Conservation (phyloP, 768 basidiomycete genomes). For the Roridomyces roridus region DNA sequence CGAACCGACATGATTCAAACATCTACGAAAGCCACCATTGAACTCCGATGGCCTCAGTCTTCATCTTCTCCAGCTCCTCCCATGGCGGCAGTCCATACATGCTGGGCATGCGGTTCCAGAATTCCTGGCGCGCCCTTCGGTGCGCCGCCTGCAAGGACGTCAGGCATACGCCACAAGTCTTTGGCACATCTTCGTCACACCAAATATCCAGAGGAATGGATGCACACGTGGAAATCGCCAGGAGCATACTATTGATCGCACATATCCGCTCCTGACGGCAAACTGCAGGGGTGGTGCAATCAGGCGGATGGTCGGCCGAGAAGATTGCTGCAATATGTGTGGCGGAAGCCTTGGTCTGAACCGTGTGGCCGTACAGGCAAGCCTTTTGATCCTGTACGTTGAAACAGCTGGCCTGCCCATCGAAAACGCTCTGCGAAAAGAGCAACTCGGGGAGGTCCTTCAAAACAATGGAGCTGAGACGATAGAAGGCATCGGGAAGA, state of each 20-base stretch:
- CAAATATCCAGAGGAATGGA: neutral
- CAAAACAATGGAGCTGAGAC: neutral
- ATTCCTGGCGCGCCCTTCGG: neutral
- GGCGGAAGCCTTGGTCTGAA: neutral
- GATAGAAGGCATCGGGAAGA: slow-evolving; percentile 5
- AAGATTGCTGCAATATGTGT: neutral
- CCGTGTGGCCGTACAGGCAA: neutral
- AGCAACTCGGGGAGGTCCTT: neutral
- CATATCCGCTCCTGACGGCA: neutral
- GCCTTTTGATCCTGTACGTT: neutral
- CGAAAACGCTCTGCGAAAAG: neutral
- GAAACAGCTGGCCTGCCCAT: neutral
- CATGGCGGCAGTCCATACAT: neutral
- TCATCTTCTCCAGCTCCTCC: slow-evolving; percentile 1
- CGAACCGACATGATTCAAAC: no score
- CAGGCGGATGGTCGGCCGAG: neutral
- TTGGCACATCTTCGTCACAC: neutral
- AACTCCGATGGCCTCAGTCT: neutral
- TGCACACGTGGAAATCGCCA: neutral
- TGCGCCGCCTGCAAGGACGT: neutral
- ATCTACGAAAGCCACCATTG: no score
- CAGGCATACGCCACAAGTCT: neutral
- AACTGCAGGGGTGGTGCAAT: neutral
- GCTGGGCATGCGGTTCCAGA: neutral
- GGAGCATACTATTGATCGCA: no score